Evolutionary conservation across 805 yeast genomes (phyloP), one percentile per base, ranked within the genome.

Genomic region (Ogataea ganodermae): DNA sequence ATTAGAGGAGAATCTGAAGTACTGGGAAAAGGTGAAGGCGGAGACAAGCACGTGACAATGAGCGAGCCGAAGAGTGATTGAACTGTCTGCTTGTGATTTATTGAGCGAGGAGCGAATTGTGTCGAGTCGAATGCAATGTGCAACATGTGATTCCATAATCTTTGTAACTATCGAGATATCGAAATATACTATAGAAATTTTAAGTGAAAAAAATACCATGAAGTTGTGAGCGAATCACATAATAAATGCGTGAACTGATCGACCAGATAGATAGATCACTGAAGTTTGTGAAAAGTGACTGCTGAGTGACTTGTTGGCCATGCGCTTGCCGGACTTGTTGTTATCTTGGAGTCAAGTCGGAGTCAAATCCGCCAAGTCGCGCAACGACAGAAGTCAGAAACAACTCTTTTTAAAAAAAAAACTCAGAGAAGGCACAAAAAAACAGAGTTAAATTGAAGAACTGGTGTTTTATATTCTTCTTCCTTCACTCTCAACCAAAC

Each of bases 1-100:
- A 33, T 72, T 86, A 23, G 57, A 65, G 37, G 69, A 71, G 31
- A 86, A 86, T 65, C 73, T 75, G 52, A 61, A 59, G 24, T 84
- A 71, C 62, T 86, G 94, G 94, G 56, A 59, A 44, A 26, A 31
- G 23, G 44, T 17, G 32, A 38, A 38, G 22, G 12, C 35, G 4
- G 10, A 31, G 20, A 24, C 27, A 7, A 24, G 27, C 44, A 38
- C n/a, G 27, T 40, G n/a, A n/a, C n/a, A n/a, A n/a, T n/a, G n/a
- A n/a, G n/a, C n/a, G n/a, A n/a, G n/a, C n/a, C n/a, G n/a, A n/a
- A n/a, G n/a, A n/a, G n/a, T n/a, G n/a, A n/a, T n/a, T n/a, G n/a
- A n/a, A n/a, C n/a, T n/a, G n/a, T n/a, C n/a, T n/a, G n/a, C n/a
- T n/a, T n/a, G n/a, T n/a, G n/a, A n/a, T n/a, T n/a, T n/a, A 8